phyloP scores from a whole-genome alignment of 2,329 filamentous ascomycete species.

The Thermoascus crustaceus region DNA sequence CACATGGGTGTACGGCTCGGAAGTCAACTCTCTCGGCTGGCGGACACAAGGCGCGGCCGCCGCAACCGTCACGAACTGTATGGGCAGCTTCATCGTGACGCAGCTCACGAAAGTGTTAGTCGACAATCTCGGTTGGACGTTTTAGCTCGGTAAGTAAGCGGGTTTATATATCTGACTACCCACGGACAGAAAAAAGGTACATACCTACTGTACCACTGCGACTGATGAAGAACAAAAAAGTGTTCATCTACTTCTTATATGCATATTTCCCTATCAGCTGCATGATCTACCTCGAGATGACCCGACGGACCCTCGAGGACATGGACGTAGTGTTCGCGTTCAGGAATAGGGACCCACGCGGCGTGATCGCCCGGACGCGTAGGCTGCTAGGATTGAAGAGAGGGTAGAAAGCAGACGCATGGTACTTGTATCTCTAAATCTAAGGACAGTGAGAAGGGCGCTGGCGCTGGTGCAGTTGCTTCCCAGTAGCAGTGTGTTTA shows the following conservation, averaged over 20 bases:
- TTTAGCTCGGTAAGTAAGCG: conserved; percentile 8
- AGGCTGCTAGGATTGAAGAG: too few relatives aligned
- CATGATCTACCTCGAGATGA: conserved; percentile 5
- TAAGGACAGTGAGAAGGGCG: too few relatives aligned
- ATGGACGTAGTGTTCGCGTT: conserved; percentile 5
- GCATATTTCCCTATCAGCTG: conserved; percentile 5
- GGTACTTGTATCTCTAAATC: too few relatives aligned
- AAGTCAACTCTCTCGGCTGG: conserved; percentile 12
- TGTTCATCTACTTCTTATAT: conserved; percentile 6
- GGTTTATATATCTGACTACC: too few relatives aligned
- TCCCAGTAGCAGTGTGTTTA: too few relatives aligned
- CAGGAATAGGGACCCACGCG: conserved; percentile 3
- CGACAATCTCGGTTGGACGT: conserved; percentile 7
- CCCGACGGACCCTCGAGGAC: conserved; percentile 6
- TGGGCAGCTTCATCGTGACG: conserved; percentile 8
- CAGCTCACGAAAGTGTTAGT: conserved; percentile 9
- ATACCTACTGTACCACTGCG: too few relatives aligned
- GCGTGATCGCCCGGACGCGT: conserved; percentile 1
- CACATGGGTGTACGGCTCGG: conserved; percentile 14
- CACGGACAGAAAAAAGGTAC: too few relatives aligned
- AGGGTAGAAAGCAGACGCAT: too few relatives aligned
- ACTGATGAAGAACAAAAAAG: too few relatives aligned
- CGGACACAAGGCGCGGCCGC: conserved; percentile 12
- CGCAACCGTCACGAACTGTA: conserved; percentile 7
- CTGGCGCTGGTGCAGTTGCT: too few relatives aligned